phyloP scores from a whole-genome alignment of 2,329 filamentous ascomycete genomes.

The Chaetomiaceae sp. region DNA sequence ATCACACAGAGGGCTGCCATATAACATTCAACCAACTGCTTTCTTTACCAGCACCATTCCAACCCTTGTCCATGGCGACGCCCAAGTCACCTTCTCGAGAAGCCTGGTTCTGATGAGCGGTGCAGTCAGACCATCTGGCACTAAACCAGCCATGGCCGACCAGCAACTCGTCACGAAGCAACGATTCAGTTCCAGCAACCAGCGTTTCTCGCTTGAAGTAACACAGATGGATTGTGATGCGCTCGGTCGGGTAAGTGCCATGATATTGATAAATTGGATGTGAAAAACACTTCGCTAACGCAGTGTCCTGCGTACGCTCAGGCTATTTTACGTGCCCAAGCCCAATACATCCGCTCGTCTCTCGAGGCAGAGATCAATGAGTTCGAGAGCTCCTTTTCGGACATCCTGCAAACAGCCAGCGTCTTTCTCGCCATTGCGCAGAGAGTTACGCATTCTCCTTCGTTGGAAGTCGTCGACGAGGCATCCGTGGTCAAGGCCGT shows the following conservation, averaged over 20 bases:
- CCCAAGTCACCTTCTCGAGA: background rate
- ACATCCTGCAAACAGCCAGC: constrained; percentile 9
- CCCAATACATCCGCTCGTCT: constrained; percentile 8
- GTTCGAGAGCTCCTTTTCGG: constrained; percentile 10
- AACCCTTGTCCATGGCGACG: too few relatives aligned
- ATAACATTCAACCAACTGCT: background rate
- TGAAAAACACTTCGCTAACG: background rate
- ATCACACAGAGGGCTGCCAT: background rate
- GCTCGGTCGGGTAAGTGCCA: constrained; percentile 3
- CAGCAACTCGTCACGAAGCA: background rate
- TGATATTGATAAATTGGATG: background rate
- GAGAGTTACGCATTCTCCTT: background rate
- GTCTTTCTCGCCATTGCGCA: constrained; percentile 10
- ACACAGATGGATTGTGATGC: background rate
- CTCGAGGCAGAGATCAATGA: constrained; percentile 11
- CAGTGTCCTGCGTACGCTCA: background rate
- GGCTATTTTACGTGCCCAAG: constrained; percentile 10
- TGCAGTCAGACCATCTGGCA: background rate
- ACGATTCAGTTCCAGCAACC: background rate
- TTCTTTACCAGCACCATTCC: too few relatives aligned
- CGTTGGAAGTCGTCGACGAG: constrained; percentile 7
- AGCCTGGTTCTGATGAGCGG: background rate
- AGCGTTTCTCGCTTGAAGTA: background rate
- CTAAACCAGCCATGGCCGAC: background rate
- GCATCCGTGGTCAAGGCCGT: constrained; percentile 2